Conservation (phyloP, 179 eudicot species). For the Pouteria campechiana region DNA sequence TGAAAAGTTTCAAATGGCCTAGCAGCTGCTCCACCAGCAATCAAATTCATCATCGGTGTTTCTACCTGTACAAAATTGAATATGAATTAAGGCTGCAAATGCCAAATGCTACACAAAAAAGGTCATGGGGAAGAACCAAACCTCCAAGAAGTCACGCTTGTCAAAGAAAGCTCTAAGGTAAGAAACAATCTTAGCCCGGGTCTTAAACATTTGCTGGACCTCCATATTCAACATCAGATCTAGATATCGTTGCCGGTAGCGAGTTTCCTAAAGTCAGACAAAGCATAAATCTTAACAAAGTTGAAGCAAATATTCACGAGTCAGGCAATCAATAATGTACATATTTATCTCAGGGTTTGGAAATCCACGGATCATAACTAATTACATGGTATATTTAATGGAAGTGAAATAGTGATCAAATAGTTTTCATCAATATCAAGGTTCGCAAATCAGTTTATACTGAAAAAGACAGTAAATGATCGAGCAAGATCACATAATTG, state of each 20-base stretch:
- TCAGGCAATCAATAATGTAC: no score
- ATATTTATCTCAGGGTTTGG: no score
- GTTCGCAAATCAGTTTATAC: no score
- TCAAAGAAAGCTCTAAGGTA: constrained; percentile 72
- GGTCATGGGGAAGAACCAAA: constrained; percentile 8
- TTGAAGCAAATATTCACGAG: no score
- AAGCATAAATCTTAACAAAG: no score
- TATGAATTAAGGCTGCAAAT: background rate
- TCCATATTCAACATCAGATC: constrained; percentile 86
- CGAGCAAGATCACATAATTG: no score
- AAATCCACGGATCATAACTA: no score
- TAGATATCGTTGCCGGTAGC: constrained; percentile 90
- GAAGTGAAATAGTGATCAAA: no score
- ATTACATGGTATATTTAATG: no score
- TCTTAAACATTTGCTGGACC: constrained; percentile 70
- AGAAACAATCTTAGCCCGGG: constrained; percentile 51
- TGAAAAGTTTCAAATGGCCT: constrained; percentile 94
- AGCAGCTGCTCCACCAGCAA: constrained; percentile 99
- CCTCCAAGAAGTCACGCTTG: constrained; percentile 75
- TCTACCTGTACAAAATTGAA: constrained; percentile 45
- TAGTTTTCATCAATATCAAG: no score
- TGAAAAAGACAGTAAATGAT: no score
- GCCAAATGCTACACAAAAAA: background rate
- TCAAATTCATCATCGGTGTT: constrained; percentile 98
- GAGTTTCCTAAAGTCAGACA: constrained; percentile 58